Evolutionary conservation across 352 stramenopile species (phyloP).

Genomic region (Pythium sp.): DNA sequence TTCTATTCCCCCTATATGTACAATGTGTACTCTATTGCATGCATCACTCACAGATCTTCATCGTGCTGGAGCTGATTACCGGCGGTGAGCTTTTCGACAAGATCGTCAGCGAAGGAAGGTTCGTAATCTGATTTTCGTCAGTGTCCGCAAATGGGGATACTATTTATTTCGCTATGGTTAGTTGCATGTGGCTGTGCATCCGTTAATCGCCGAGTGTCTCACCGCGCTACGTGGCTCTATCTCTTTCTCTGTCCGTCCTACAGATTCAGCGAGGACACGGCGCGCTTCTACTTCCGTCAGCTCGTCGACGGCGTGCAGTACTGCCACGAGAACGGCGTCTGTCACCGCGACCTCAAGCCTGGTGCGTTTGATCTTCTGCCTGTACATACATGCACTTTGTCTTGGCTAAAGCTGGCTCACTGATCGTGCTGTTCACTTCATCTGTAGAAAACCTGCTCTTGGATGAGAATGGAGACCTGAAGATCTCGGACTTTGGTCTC

Average conservation of each 20-base stretch:
- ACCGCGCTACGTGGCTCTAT: conserved; percentile 14
- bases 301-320: conserved; percentile 96
- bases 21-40: background rate
- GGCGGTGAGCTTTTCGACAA: conserved; percentile 94
- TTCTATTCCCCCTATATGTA: background rate
- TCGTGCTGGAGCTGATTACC: conserved; percentile 90
- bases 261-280: conserved; percentile 95
- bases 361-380: conserved; percentile 30
- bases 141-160: background rate
- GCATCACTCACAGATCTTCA: conserved; percentile 89
- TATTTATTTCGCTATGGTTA: background rate
- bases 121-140: conserved; percentile 16
- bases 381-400: background rate
- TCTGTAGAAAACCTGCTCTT: conserved; percentile 93
- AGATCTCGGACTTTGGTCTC: conserved; percentile 99
- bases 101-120: conserved; percentile 93
- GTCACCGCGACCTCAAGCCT: conserved; percentile 96
- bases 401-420: background rate
- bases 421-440: conserved; percentile 6
- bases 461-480: conserved; percentile 95
- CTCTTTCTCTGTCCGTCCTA: background rate
- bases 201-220: conserved; percentile 7
- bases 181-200: background rate
- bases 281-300: conserved; percentile 98
- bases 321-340: conserved; percentile 97